These are phyloP conservation scores for Bacterosira constricta DNA, from an alignment of 108 stramenopile genomes.

Conservation along the genomic window DNA sequence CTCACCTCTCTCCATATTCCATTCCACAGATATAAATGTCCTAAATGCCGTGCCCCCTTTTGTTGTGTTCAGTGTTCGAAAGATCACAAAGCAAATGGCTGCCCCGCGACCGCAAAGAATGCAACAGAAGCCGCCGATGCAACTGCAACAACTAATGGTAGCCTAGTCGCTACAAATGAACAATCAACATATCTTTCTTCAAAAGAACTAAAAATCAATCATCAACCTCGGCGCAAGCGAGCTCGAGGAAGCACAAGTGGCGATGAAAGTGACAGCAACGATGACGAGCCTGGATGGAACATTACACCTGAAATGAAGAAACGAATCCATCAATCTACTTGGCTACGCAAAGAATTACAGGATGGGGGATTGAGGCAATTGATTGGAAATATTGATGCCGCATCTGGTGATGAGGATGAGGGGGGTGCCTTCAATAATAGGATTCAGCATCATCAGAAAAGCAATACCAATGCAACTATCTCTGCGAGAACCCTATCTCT, in stretches of 20 bases:
- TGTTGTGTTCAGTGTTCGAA: slow-evolving; percentile 80
- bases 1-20: neutral
- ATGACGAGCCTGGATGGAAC: slow-evolving; percentile 76
- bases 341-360: slow-evolving; percentile 72
- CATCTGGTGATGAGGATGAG: slow-evolving; percentile 29
- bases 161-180: neutral
- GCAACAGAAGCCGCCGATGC: neutral
- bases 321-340: slow-evolving; percentile 51
- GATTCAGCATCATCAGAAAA: neutral
- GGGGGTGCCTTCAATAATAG: neutral
- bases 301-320: slow-evolving; percentile 76
- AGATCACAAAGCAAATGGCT: slow-evolving; percentile 63
- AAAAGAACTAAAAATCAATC: neutral
- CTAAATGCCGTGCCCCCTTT: slow-evolving; percentile 76
- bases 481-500: slow-evolving; percentile 47
- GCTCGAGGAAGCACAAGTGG: slow-evolving; percentile 5
- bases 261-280: slow-evolving; percentile 44
- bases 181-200: neutral
- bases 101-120: slow-evolving; percentile 24
- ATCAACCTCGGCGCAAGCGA: slow-evolving; percentile 2
- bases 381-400: slow-evolving; percentile 55
- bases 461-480: slow-evolving; percentile 3
- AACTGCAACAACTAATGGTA: neutral
- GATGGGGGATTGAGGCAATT: slow-evolving; percentile 71
- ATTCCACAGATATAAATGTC: slow-evolving; percentile 76